phyloP scores from a whole-genome alignment of 2,329 filamentous ascomycete genomes.

The Trichoderma asperellum region DNA sequence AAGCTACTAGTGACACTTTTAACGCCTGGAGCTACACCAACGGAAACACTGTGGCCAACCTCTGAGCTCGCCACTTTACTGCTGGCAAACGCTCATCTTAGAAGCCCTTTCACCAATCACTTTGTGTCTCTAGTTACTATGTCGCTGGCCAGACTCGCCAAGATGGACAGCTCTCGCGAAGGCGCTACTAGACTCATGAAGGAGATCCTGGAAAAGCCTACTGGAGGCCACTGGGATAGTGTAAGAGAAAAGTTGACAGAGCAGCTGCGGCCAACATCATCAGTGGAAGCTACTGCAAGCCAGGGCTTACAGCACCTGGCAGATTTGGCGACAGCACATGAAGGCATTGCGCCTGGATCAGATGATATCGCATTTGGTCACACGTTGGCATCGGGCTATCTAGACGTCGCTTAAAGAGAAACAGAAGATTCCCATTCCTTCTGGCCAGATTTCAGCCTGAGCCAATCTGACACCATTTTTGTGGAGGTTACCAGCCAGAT shows the following conservation, averaged over 20 bases:
- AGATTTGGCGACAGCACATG: conserved; percentile 56
- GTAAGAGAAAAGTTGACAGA: conserved; percentile 52
- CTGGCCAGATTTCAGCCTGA: background rate
- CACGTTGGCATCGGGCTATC: conserved; percentile 43
- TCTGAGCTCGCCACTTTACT: conserved; percentile 63
- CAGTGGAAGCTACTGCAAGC: conserved; percentile 49
- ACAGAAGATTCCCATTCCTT: background rate
- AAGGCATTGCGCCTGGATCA: conserved; percentile 38
- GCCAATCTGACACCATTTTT: background rate
- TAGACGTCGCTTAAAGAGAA: conserved; percentile 36
- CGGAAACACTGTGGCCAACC: conserved; percentile 63
- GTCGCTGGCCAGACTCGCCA: conserved; percentile 63
- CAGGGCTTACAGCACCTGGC: conserved; percentile 65
- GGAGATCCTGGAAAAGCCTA: conserved; percentile 59
- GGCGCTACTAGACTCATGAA: conserved; percentile 61
- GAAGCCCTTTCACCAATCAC: conserved; percentile 69
- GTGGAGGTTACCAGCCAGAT: background rate
- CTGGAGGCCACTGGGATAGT: conserved; percentile 59
- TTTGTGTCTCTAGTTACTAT: conserved; percentile 64
- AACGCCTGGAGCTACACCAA: conserved; percentile 57
- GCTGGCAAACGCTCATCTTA: conserved; percentile 55
- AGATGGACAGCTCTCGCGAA: conserved; percentile 58
- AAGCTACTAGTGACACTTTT: conserved; percentile 66
- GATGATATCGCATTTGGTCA: conserved; percentile 42
- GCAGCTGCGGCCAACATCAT: conserved; percentile 43